Conservation (phyloP, 164 flowering plant genomes). For the Euptelea pleiosperma region DNA sequence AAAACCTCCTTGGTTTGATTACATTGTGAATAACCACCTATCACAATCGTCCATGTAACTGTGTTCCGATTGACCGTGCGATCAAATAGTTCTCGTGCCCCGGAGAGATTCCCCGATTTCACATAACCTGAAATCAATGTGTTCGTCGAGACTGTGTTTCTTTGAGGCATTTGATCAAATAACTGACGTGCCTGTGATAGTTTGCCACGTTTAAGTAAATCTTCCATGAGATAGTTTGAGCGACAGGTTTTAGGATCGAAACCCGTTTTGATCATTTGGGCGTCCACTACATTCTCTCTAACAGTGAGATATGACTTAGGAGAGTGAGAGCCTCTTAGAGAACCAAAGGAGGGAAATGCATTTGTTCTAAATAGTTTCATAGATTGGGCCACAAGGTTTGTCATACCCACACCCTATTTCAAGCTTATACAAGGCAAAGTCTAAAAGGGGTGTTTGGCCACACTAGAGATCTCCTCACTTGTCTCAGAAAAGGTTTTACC, state of each 20-base stretch:
- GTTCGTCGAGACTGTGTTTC: neutral
- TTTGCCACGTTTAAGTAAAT: too few relatives aligned
- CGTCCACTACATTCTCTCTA: too few relatives aligned
- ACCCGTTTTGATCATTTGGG: too few relatives aligned
- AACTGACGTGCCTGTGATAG: neutral
- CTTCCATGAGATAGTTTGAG: too few relatives aligned
- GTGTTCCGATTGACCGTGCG: neutral
- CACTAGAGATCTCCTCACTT: too few relatives aligned
- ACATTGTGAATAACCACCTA: neutral
- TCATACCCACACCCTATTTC: too few relatives aligned
- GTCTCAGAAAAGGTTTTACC: too few relatives aligned
- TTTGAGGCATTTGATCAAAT: neutral
- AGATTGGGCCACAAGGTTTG: too few relatives aligned
- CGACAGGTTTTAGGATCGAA: too few relatives aligned
- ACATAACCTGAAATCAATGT: neutral
- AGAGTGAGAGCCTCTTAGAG: neutral
- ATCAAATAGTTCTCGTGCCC: neutral
- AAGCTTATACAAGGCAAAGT: too few relatives aligned
- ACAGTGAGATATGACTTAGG: neutral
- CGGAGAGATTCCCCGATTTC: neutral
- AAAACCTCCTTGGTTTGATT: too few relatives aligned
- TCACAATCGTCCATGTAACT: neutral
- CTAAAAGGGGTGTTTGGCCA: too few relatives aligned
- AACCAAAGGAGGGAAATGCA: neutral
- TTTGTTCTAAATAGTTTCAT: neutral